A percentile compares a stretch with the other conserved stretches of the same genome.
Conservation (phyloP, 352 stramenopile species). For the Pythium plurisporium region DNA sequence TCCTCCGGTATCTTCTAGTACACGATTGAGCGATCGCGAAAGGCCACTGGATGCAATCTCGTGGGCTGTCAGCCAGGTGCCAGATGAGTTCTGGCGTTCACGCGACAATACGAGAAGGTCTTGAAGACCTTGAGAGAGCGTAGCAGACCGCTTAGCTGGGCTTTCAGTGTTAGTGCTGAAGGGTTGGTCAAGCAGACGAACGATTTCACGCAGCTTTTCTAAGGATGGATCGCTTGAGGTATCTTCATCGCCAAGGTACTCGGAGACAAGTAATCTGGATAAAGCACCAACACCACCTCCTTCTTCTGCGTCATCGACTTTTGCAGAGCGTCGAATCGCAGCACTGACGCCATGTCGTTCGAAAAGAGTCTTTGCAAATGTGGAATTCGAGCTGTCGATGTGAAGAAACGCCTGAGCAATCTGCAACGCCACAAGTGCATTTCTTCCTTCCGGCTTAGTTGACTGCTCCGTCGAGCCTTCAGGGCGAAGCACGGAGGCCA, state of each 20-base stretch:
- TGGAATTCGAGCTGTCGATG: background rate
- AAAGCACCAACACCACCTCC: slow-evolving; percentile 25
- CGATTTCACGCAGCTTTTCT: slow-evolving; percentile 5
- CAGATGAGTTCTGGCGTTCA: slow-evolving; percentile 15
- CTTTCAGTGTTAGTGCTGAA: background rate
- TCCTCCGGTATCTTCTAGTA: slow-evolving; percentile 27
- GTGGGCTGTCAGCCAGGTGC: slow-evolving; percentile 42
- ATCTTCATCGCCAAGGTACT: slow-evolving; percentile 33
- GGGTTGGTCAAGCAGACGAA: background rate
- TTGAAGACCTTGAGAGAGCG: slow-evolving; percentile 16
- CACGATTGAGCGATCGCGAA: slow-evolving; percentile 33
- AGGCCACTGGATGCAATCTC: slow-evolving; percentile 60
- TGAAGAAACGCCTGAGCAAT: slow-evolving; percentile 36
- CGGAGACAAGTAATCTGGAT: slow-evolving; percentile 32
- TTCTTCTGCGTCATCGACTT: slow-evolving; percentile 11
- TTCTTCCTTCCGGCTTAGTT: slow-evolving; percentile 22
- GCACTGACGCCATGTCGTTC: slow-evolving; percentile 50
- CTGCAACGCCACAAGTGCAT: slow-evolving; percentile 39
- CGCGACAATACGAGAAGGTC: slow-evolving; percentile 25
- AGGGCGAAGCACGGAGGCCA: slow-evolving; percentile 50
- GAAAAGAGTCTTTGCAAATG: slow-evolving; percentile 26
- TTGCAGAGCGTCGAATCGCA: slow-evolving; percentile 49
- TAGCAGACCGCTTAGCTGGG: background rate
- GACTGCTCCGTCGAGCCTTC: slow-evolving; percentile 19
- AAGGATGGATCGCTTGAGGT: background rate